Base-by-base conservation (phyloP, 1,139 yeast species). In the Blastobotrys aristatus region DNA sequence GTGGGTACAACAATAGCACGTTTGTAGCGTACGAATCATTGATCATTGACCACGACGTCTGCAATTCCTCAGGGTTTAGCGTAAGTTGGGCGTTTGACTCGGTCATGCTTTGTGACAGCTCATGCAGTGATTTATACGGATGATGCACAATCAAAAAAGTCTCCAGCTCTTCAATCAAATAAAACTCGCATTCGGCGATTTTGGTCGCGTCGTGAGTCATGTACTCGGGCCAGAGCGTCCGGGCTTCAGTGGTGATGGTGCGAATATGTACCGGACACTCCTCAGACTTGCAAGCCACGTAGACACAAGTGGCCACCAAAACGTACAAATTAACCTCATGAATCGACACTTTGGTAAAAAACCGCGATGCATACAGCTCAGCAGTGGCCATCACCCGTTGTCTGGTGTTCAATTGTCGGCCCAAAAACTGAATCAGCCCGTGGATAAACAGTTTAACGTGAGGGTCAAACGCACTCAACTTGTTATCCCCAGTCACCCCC, bases 141-240 rank as follows among this genome's bases (percentile, higher is more conserved):
- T 92, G 97, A 62, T 89, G 92, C 1, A 90, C 78, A 22, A 90
- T 75, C 53, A 92, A 67, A 59, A 77, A 87, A 55, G 89, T 79
- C 50, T 87, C 88, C 69, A 92, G 74, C 64, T 90, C 97, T 61
- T 89, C 97, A 33, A 92, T 83, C 44, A 92, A 66, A 62, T 92
- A 92, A 64, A 92, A 92, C 67, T 92, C 98, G 68, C 94, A 87
- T 62, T 92, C 98, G 0, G 97, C 97, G n/a, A 92, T 73, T 60
- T 86, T 87, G 34, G 96, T 84, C 20, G 90, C 79, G 63, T 92
- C 98, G 49, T 86, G 89, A 0, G 97, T 95, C 30, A 92, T 83
- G 61, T 82, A 88, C 60, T 90, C 97, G 0, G 97, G 97, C 97
- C 98, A 92, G 43, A 88, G 67, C 40, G 84, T 84, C 44, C 96